phyloP scores from a whole-genome alignment of 176 grass and related monocot genomes.

The Oryza longistaminata region DNA sequence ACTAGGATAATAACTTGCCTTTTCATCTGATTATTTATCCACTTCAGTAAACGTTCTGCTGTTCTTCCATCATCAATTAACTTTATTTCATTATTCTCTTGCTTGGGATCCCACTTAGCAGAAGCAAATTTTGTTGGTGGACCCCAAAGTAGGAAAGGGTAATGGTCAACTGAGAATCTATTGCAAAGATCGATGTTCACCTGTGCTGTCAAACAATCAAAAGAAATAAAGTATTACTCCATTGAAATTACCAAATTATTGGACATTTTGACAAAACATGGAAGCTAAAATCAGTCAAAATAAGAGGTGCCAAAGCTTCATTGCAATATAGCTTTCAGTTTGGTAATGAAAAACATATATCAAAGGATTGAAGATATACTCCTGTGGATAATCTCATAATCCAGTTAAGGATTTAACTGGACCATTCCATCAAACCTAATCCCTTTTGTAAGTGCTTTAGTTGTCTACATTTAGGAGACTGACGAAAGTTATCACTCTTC shows the following conservation, averaged over 20 bases:
- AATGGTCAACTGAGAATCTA: constrained; percentile 81
- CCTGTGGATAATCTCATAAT: not conserved
- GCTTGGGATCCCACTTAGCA: constrained; percentile 72
- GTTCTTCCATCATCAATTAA: constrained; percentile 86
- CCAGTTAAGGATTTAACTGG: not conserved
- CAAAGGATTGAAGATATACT: not conserved
- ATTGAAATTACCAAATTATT: constrained; percentile 9
- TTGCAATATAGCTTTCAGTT: not conserved
- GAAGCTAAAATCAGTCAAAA: constrained; percentile 3
- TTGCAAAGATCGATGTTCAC: constrained; percentile 76
- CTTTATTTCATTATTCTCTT: constrained; percentile 83
- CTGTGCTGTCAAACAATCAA: constrained; percentile 83
- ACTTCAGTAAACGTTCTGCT: constrained; percentile 80
- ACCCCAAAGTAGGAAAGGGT: constrained; percentile 91
- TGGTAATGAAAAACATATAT: not conserved
- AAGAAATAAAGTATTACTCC: constrained; percentile 48
- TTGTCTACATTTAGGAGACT: constrained; percentile 1
- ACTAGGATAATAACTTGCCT: constrained; percentile 53
- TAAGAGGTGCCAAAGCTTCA: not conserved
- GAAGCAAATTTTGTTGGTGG: constrained; percentile 68
- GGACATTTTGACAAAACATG: not conserved
- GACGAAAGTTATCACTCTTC: not conserved
- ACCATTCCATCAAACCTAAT: not conserved
- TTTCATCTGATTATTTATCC: constrained; percentile 87
- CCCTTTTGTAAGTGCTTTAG: not conserved